Conservation (phyloP, 2,329 filamentous ascomycete genomes). For the Trichoderma atroviride region DNA sequence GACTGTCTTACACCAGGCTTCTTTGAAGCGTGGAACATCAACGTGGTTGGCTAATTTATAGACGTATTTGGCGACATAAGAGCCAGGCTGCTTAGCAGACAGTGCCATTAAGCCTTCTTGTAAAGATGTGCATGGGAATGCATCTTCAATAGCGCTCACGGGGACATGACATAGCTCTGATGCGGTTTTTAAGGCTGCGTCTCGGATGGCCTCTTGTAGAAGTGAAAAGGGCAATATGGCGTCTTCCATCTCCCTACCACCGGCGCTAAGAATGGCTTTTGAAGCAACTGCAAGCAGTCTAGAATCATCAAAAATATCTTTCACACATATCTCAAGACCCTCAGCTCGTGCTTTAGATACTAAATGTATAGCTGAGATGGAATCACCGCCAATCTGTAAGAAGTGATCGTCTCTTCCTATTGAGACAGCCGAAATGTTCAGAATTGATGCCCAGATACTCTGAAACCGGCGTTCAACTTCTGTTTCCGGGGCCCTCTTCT, state of each 20-base stretch:
- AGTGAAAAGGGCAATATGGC: neutral
- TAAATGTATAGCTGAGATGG: conserved; percentile 11
- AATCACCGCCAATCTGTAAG: conserved; percentile 22
- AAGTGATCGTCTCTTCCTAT: conserved; percentile 19
- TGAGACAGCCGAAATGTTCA: neutral
- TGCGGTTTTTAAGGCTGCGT: neutral
- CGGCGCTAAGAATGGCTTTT: neutral
- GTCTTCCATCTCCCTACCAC: no score
- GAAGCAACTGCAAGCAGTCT: conserved; percentile 9
- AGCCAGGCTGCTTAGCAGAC: conserved; percentile 19
- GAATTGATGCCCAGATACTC: neutral
- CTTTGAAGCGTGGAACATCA: conserved; percentile 2
- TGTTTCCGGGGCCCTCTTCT: conserved; percentile 4
- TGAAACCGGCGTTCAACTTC: conserved; percentile 14
- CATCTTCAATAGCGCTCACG: conserved; percentile 19
- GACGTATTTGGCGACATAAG: conserved; percentile 20
- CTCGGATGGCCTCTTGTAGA: neutral
- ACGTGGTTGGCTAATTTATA: neutral
- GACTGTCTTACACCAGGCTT: conserved; percentile 27
- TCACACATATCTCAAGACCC: conserved; percentile 21
- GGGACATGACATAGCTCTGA: neutral
- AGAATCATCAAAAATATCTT: conserved; percentile 28
- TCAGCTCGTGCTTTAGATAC: neutral
- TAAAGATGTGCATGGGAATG: conserved; percentile 26
- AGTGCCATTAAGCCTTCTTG: conserved; percentile 29